Conservation (phyloP, 257 asterid species). For the Osmanthus fragrans region DNA sequence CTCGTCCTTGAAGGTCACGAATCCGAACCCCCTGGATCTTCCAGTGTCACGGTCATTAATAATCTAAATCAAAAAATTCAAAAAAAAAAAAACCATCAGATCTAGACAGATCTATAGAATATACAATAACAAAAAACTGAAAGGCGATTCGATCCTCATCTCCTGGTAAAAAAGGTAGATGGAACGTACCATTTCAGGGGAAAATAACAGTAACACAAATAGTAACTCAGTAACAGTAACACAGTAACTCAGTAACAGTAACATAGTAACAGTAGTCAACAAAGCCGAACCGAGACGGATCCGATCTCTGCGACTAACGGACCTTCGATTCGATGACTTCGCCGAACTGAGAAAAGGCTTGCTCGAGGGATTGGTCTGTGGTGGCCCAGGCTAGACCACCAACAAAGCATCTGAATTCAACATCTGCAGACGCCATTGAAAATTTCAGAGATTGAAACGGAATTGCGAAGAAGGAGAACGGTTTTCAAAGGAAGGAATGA, state of each 20-base stretch:
- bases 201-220: slow-evolving; percentile 23
- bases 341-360: slow-evolving; percentile 57
- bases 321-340: slow-evolving; percentile 71
- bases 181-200: slow-evolving; percentile 37
- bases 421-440: slow-evolving; percentile 9
- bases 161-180: slow-evolving; percentile 15
- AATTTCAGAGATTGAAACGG: neutral
- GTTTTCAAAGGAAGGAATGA: neutral
- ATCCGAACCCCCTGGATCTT: slow-evolving; percentile 23
- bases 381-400: slow-evolving; percentile 69
- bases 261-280: slow-evolving; percentile 31
- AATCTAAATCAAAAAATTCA: slow-evolving; percentile 1
- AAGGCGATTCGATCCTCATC: slow-evolving; percentile 25
- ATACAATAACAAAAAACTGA: slow-evolving; percentile 8
- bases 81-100: slow-evolving; percentile 6
- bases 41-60: slow-evolving; percentile 56
- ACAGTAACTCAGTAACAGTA: slow-evolving; percentile 18
- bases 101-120: neutral
- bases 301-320: slow-evolving; percentile 38
- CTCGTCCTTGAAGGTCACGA: slow-evolving; percentile 18
- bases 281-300: slow-evolving; percentile 31
- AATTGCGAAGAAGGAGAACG: neutral
- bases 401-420: slow-evolving; percentile 32
- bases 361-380: slow-evolving; percentile 46
- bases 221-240: slow-evolving; percentile 28